phyloP scores from a whole-genome alignment of 768 basidiomycete genomes.

The Tylopilus sp. region DNA sequence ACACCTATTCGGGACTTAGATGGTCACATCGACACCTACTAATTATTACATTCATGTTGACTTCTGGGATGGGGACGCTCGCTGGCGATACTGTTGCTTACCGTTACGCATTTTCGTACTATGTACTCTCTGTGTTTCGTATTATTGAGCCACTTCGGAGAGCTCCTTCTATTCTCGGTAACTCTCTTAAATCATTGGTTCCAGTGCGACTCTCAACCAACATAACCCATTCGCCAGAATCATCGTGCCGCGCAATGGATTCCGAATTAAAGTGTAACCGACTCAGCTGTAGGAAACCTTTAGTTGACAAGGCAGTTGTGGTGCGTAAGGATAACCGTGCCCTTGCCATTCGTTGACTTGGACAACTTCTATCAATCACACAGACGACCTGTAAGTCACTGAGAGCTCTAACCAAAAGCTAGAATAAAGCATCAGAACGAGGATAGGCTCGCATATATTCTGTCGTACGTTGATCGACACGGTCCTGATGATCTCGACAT shows the following conservation, averaged over 20 bases:
- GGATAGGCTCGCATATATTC: conserved; percentile 80
- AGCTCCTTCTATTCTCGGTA: conserved; percentile 14
- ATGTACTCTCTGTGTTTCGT: conserved; percentile 25
- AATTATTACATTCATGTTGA: conserved; percentile 32
- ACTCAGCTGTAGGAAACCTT: conserved; percentile 63
- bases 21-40: conserved; percentile 14
- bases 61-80: conserved; percentile 26
- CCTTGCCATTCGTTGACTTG: background rate
- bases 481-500: background rate
- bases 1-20: conserved; percentile 18
- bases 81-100: conserved; percentile 19
- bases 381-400: conserved; percentile 54
- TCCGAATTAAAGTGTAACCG: conserved; percentile 75
- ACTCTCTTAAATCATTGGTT: background rate
- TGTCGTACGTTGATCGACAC: conserved; percentile 47
- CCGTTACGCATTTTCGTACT: conserved; percentile 19
- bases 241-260: conserved; percentile 48
- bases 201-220: background rate
- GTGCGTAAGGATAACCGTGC: conserved; percentile 44
- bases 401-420: background rate
- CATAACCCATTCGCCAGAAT: background rate
- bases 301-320: conserved; percentile 81
- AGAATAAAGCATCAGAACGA: background rate
- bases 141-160: background rate
- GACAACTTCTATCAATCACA: conserved; percentile 2